These are phyloP conservation scores for Allium fistulosum DNA, from an alignment of 106 monocot genomes.

Conservation along the genomic window DNA sequence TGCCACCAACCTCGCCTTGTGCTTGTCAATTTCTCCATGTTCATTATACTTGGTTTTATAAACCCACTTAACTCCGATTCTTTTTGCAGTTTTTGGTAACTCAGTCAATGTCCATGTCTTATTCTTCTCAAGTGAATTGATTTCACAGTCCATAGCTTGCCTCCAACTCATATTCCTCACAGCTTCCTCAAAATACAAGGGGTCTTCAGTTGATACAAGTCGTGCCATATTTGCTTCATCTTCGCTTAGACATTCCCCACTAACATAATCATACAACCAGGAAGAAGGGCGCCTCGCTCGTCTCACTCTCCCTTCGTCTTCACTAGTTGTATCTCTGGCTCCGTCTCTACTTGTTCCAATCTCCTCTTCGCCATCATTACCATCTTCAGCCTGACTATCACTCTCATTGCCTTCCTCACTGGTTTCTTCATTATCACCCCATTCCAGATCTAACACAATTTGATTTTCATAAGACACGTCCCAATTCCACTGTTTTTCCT, in stretches of 20 bases:
- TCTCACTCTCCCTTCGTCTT: not conserved
- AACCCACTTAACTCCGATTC: too few species aligned
- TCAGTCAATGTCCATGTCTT: too few species aligned
- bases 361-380: not conserved
- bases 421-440: not conserved
- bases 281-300: not conserved
- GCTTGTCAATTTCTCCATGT: too few species aligned
- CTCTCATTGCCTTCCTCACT: not conserved
- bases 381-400: not conserved
- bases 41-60: too few species aligned
- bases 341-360: not conserved
- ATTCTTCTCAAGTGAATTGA: too few species aligned
- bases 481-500: too few species aligned
- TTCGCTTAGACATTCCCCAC: not conserved
- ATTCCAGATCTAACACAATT: not conserved
- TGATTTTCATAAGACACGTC: not conserved
- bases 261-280: not conserved
- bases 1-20: too few species aligned
- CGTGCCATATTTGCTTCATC: conserved; percentile 1
- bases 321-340: too few species aligned
- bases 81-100: too few species aligned
- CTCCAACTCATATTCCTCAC: too few species aligned
- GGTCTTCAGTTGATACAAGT: conserved; percentile 1
- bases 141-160: too few species aligned
- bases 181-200: too few species aligned